These are phyloP conservation scores for Limonium bicolor DNA, from an alignment of 148 eudicot species.

Conservation along the genomic window DNA sequence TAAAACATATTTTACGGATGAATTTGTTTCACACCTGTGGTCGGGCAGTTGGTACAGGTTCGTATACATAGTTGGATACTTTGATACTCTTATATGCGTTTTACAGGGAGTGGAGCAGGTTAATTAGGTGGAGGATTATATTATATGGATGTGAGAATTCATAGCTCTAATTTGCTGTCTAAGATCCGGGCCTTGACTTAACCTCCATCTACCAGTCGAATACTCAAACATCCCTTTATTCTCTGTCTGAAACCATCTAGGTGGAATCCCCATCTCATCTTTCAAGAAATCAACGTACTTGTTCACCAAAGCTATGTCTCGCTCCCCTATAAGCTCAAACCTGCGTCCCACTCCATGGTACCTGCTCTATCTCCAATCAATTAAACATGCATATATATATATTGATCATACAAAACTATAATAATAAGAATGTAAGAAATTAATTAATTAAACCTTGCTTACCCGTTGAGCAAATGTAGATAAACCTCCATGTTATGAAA, in stretches of 20 bases:
- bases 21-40: no score
- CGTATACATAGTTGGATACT: no score
- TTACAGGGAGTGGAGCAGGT: no score
- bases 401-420: no score
- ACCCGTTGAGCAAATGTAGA: conserved; percentile 31
- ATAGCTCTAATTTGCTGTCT: background rate
- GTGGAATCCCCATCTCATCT: background rate
- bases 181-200: background rate
- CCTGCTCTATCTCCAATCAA: background rate
- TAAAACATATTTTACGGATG: no score
- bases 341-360: conserved; percentile 2
- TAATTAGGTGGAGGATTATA: no score
- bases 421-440: background rate
- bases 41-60: no score
- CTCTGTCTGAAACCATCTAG: conserved; percentile 1
- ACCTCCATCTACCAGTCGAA: background rate
- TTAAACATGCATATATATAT: no score
- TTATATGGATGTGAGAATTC: background rate
- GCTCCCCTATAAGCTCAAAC: background rate
- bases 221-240: background rate
- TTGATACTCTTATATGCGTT: no score
- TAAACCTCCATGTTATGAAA: conserved; percentile 32
- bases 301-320: conserved; percentile 4
- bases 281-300: conserved; percentile 3
- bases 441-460: conserved; percentile 1